phyloP scores from a whole-genome alignment of 129 eudicot genomes.

The Deinandra increscens region DNA sequence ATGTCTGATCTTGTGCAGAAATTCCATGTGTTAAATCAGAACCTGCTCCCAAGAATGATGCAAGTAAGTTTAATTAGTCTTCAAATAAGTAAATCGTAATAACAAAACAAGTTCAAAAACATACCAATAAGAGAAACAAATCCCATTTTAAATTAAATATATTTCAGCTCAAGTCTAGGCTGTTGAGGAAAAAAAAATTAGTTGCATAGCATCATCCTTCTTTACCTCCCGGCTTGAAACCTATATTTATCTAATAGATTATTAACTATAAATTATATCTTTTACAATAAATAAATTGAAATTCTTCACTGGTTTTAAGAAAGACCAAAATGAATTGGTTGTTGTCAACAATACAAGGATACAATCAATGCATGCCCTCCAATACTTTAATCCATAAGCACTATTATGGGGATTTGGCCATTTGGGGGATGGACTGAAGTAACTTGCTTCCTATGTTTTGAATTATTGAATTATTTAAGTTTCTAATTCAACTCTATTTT shows the following conservation, averaged over 20 bases:
- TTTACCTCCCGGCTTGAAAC: not conserved
- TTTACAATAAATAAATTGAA: not conserved
- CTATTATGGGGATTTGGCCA: constrained; percentile 8
- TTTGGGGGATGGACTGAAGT: not conserved
- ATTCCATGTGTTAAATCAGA: constrained; percentile 47
- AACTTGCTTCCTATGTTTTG: not conserved
- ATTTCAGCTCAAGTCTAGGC: not conserved
- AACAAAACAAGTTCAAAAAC: not conserved
- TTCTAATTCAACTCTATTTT: not conserved
- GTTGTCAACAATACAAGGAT: not conserved
- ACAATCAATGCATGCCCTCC: constrained; percentile 1
- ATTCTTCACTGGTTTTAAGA: not conserved
- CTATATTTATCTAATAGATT: not conserved
- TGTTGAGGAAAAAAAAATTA: not conserved
- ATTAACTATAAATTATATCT: not conserved
- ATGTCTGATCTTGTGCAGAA: constrained; percentile 40
- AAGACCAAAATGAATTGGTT: not conserved
- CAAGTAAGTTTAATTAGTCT: constrained; percentile 48
- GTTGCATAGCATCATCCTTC: not conserved
- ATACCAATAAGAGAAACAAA: constrained; percentile 3
- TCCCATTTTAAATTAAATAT: not conserved
- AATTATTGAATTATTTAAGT: not conserved
- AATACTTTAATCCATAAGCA: not conserved
- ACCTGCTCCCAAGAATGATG: constrained; percentile 25
- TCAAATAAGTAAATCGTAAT: not conserved